Conservation (phyloP, 1,284 basidiomycete genomes). For the Rhodotorula sp. region DNA sequence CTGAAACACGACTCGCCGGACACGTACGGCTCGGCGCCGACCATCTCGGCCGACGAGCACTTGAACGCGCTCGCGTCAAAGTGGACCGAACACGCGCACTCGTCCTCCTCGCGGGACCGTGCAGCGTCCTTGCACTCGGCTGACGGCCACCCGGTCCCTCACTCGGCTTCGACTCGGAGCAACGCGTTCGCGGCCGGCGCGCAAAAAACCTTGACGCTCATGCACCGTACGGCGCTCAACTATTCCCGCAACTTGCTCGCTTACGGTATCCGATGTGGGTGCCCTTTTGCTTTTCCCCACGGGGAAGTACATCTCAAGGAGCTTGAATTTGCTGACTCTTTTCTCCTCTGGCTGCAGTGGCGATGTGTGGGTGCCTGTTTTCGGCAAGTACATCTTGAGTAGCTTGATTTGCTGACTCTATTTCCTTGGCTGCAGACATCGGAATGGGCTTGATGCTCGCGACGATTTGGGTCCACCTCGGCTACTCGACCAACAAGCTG, state of each 20-base stretch:
- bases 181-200: neutral
- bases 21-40: neutral
- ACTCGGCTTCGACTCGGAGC: neutral
- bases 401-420: too few relatives aligned
- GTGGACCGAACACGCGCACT: neutral
- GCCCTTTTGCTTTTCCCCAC: too few relatives aligned
- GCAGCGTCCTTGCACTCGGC: neutral
- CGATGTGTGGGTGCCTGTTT: too few relatives aligned
- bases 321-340: too few relatives aligned
- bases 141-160: neutral
- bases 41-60: constrained; percentile 1
- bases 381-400: too few relatives aligned
- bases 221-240: constrained; percentile 41
- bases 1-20: neutral
- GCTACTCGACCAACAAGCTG: constrained; percentile 48
- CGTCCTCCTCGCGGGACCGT: neutral
- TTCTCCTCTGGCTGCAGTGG: too few relatives aligned
- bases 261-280: constrained; percentile 58
- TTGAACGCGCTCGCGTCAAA: constrained; percentile 7
- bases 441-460: constrained; percentile 39
- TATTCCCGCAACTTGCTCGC: constrained; percentile 57
- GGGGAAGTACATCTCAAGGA: too few relatives aligned
- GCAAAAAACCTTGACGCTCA: constrained; percentile 31
- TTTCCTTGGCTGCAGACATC: too few relatives aligned
- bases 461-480: constrained; percentile 57